These are phyloP conservation scores for Peronosclerospora sorghi DNA, from an alignment of 352 stramenopile genomes.

Conservation along the genomic window DNA sequence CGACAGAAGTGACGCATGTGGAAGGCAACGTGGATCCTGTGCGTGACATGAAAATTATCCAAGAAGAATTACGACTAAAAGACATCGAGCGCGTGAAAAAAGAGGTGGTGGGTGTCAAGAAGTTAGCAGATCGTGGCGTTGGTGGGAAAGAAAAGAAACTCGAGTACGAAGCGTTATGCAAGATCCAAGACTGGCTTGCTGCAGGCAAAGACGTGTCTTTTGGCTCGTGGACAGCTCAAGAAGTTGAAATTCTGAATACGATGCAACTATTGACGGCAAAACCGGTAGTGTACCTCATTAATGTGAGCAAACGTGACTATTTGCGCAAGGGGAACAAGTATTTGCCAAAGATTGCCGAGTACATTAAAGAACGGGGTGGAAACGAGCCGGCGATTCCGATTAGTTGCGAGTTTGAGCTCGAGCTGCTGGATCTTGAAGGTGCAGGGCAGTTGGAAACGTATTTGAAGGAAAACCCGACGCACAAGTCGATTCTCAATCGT, in stretches of 20 bases:
- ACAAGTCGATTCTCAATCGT: slow-evolving; percentile 90
- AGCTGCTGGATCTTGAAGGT: slow-evolving; percentile 77
- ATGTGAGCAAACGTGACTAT: slow-evolving; percentile 98
- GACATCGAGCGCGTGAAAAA: slow-evolving; percentile 89
- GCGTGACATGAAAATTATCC: slow-evolving; percentile 98
- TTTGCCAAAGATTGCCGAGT: slow-evolving; percentile 95
- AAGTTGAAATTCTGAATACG: slow-evolving; percentile 88
- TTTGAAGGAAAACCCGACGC: slow-evolving; percentile 72
- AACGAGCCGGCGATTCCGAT: slow-evolving; percentile 96
- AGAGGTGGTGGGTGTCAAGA: slow-evolving; percentile 60
- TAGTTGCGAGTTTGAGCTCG: slow-evolving; percentile 97
- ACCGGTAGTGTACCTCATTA: slow-evolving; percentile 98
- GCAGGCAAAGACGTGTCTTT: slow-evolving; percentile 86
- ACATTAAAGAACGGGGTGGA: slow-evolving; percentile 92
- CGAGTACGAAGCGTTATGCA: slow-evolving; percentile 83
- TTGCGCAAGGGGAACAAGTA: slow-evolving; percentile 97
- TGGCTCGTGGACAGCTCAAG: slow-evolving; percentile 78
- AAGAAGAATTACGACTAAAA: slow-evolving; percentile 96
- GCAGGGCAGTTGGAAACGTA: slow-evolving; percentile 47
- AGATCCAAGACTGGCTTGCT: slow-evolving; percentile 75
- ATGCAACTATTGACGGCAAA: slow-evolving; percentile 91
- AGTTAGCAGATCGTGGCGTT: slow-evolving; percentile 81
- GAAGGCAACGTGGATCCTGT: slow-evolving; percentile 98
- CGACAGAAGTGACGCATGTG: slow-evolving; percentile 97
- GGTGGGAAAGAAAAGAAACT: slow-evolving; percentile 94